These are phyloP conservation scores for Xylaria sp. DNA, from an alignment of 2,329 filamentous ascomycete genomes.

Conservation along the genomic window DNA sequence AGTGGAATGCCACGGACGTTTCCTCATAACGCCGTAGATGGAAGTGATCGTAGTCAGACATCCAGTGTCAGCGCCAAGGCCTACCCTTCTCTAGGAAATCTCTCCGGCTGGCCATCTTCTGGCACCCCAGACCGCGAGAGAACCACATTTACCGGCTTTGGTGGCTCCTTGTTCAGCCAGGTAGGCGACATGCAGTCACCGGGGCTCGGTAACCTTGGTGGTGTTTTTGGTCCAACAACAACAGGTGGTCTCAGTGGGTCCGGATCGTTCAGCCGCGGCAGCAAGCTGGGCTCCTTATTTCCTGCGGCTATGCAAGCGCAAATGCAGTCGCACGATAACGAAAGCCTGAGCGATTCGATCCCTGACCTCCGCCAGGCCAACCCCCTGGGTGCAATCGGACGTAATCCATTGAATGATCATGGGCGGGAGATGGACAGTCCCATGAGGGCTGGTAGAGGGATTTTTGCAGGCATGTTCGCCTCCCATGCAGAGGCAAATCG, in stretches of 20 bases:
- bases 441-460: conserved; percentile 64
- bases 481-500: conserved; percentile 51
- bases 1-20: conserved; percentile 58
- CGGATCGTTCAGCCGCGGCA: conserved; percentile 77
- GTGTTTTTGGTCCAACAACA: conserved; percentile 74
- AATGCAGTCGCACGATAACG: conserved; percentile 80
- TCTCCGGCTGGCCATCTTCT: conserved; percentile 73
- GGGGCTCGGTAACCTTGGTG: conserved; percentile 72
- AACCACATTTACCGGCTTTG: conserved; percentile 70
- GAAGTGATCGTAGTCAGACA: conserved; percentile 91
- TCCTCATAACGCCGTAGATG: conserved; percentile 65
- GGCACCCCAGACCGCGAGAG: conserved; percentile 76
- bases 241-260: conserved; percentile 65
- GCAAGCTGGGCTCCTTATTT: conserved; percentile 89
- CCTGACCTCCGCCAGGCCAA: conserved; percentile 71
- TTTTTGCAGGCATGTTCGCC: conserved; percentile 67
- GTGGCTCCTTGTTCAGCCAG: conserved; percentile 82
- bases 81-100: conserved; percentile 71
- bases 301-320: conserved; percentile 90
- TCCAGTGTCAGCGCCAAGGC: conserved; percentile 86
- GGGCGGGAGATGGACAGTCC: conserved; percentile 70
- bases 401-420: conserved; percentile 66
- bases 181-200: conserved; percentile 84
- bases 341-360: conserved; percentile 65
- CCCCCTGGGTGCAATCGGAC: conserved; percentile 74